Evolutionary conservation across 2,329 filamentous ascomycete genomes (phyloP).

Genomic region (Pseudofabraea citricarpa): DNA sequence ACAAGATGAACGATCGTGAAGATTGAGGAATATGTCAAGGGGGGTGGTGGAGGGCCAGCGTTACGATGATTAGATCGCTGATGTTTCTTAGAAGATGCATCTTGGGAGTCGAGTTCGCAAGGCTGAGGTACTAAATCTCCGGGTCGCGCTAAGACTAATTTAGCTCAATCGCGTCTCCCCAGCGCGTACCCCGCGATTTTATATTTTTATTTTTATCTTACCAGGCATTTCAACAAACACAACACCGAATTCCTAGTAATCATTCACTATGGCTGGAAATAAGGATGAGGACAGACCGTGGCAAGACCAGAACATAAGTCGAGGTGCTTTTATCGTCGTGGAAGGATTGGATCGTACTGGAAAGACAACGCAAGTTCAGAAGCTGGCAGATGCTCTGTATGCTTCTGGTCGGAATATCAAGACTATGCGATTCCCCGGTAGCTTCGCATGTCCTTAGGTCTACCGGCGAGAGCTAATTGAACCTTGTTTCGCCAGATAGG

Average conservation of each 20-base stretch:
- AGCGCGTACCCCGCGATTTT: neutral
- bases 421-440: constrained; percentile 64
- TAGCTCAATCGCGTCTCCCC: neutral
- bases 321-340: constrained; percentile 63
- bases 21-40: too few species aligned
- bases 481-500: constrained; percentile 43
- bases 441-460: neutral
- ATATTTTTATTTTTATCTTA: neutral
- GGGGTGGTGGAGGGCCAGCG: too few species aligned
- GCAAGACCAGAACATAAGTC: constrained; percentile 25
- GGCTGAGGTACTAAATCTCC: neutral
- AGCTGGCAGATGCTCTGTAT: constrained; percentile 48
- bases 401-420: constrained; percentile 46
- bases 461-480: constrained; percentile 5
- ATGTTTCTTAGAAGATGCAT: too few species aligned
- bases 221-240: neutral
- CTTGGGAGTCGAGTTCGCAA: neutral
- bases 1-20: too few species aligned
- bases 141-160: neutral
- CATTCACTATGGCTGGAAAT: neutral
- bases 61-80: too few species aligned
- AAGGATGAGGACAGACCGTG: constrained; percentile 5
- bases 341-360: constrained; percentile 69
- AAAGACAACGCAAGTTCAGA: constrained; percentile 66
- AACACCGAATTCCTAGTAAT: neutral